phyloP scores from a whole-genome alignment of 768 basidiomycete genomes.

The Suillus occidentalis region DNA sequence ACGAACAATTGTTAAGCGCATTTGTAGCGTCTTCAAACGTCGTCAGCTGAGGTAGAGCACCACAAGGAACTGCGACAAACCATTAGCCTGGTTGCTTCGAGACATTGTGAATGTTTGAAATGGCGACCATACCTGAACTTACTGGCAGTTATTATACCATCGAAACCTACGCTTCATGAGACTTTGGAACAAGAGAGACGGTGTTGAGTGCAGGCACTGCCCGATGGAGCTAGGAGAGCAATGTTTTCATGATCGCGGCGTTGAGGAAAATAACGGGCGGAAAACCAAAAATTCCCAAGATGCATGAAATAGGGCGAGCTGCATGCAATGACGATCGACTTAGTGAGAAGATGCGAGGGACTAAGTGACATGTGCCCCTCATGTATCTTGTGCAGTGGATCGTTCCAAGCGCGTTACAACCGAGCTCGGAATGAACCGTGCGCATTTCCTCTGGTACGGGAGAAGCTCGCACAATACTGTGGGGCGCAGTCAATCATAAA shows the following conservation, averaged over 20 bases:
- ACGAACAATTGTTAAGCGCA: conserved; percentile 44
- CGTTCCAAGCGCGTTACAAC: conserved; percentile 29
- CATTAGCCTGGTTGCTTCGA: conserved; percentile 7
- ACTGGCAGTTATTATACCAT: conserved; percentile 27
- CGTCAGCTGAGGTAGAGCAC: neutral
- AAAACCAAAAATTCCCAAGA: conserved; percentile 21
- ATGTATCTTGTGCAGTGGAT: conserved; percentile 36
- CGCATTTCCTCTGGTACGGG: neutral
- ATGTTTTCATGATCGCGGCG: conserved; percentile 31
- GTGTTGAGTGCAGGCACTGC: conserved; percentile 28
- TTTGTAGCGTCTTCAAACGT: conserved; percentile 27
- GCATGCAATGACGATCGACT: conserved; percentile 36
- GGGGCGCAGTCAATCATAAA: conserved; percentile 2
- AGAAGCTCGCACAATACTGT: neutral
- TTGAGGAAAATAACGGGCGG: conserved; percentile 29
- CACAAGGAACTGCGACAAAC: neutral
- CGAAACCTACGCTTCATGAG: conserved; percentile 1
- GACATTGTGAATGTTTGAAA: conserved; percentile 24
- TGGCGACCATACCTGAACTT: conserved; percentile 16
- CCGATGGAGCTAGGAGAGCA: conserved; percentile 26
- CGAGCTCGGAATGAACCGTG: conserved; percentile 10
- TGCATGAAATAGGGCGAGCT: conserved; percentile 33
- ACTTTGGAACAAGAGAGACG: conserved; percentile 15
- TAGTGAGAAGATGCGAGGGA: conserved; percentile 34
- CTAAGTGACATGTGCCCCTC: conserved; percentile 33